Evolutionary conservation across 2,329 filamentous ascomycete genomes (phyloP), one percentile per base, ranked within the genome.

Genomic region (Aureobasidium melanogenum): DNA sequence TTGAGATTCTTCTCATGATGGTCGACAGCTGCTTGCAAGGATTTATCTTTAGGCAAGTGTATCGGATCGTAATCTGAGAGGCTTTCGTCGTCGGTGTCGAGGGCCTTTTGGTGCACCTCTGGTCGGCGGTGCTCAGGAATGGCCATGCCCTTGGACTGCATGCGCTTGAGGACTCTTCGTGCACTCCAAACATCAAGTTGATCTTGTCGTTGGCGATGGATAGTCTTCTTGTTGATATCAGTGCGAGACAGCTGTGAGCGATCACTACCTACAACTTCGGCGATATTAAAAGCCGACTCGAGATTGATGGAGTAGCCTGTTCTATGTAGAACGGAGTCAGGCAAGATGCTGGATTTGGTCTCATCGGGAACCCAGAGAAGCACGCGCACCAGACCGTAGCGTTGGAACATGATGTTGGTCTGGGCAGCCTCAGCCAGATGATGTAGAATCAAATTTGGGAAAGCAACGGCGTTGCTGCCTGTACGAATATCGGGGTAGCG

Each of bases 341-440:
- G 88, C 8, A 96, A 62, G 0, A 89, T 66, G 1, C 72, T 64
- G 7, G 73, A 68, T 65, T 84, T 84, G 61, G 90, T 87, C 0
- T 82, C 76, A 46, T 86, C 77, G 1, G 82, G 80, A 3, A 86
- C 69, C 86, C 91, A 92, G 41, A 92, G 70, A 0, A 97, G 79
- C 78, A 93, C 87, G 52, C 91, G 85, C 3, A 96, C 86, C 19
- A 86, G 81, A 3, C 93, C 93, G 70, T 91, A 92, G 30, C 79
- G 78, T 67, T 96, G 88, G 66, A 95, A 74, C 43, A 64, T 63
- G 56, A 63, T 46, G 32, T 72, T 72, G 1, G 48, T 80, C 55
- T 79, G 80, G 0, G 81, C 80, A 50, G 76, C 78, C 63, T 79
- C 81, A 6, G 80, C 77, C 5, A 92, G 73, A 67, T 92, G 91